phyloP scores from a whole-genome alignment of 192 early-diverging fungal species.

The Podila verticillata region DNA sequence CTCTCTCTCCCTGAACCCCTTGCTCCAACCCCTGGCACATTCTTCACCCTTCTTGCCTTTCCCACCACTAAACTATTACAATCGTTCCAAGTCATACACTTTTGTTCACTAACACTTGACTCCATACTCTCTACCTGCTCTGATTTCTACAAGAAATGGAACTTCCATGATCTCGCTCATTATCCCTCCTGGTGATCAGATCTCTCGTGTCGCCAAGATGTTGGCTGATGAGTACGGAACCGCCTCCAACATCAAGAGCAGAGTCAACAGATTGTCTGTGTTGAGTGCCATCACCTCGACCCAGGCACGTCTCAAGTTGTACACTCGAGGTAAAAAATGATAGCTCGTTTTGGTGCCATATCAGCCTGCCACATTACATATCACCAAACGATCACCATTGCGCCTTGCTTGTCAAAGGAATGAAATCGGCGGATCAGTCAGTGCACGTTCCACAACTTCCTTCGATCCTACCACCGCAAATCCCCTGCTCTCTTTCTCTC shows the following conservation, averaged over 20 bases:
- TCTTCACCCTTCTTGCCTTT: too few relatives aligned
- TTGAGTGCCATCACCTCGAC: slow-evolving; percentile 97
- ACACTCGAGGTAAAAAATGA: slow-evolving; percentile 67
- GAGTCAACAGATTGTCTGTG: slow-evolving; percentile 98
- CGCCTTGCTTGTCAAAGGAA: too few relatives aligned
- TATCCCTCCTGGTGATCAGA: slow-evolving; percentile 93
- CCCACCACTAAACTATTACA: too few relatives aligned
- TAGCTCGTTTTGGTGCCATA: not conserved
- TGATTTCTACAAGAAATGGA: slow-evolving; percentile 74
- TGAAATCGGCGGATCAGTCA: too few relatives aligned
- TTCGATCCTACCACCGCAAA: too few relatives aligned
- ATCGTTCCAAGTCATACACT: not conserved
- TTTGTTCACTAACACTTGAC: not conserved
- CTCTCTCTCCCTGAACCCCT: too few relatives aligned
- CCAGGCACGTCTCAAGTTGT: slow-evolving; percentile 95
- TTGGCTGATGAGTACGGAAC: slow-evolving; percentile 99
- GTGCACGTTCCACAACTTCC: too few relatives aligned
- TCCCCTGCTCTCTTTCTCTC: too few relatives aligned
- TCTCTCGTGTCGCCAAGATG: slow-evolving; percentile 90
- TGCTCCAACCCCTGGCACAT: too few relatives aligned
- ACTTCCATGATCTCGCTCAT: slow-evolving; percentile 99
- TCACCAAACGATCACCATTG: not conserved
- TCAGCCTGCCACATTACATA: not conserved
- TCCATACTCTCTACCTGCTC: not conserved
- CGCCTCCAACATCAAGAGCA: slow-evolving; percentile 99